phyloP scores from a whole-genome alignment of 768 basidiomycete genomes.

The Nidula microcarpa region DNA sequence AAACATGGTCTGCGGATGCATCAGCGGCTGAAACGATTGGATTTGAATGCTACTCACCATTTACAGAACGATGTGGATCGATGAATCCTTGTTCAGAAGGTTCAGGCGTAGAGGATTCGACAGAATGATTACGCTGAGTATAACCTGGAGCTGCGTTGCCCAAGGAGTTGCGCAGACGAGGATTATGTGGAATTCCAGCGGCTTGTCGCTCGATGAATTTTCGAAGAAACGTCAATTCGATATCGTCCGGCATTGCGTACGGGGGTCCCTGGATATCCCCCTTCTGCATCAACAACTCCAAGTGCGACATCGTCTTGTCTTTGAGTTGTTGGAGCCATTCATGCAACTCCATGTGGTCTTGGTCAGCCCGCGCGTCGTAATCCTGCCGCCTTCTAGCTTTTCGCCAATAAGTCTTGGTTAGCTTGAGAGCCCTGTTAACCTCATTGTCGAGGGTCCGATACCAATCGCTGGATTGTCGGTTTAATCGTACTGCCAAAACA shows the following conservation, averaged over 20 bases:
- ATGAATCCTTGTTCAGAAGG: slow-evolving; percentile 40
- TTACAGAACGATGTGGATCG: slow-evolving; percentile 25
- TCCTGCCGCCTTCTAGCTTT: slow-evolving; percentile 80
- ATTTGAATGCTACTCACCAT: slow-evolving; percentile 21
- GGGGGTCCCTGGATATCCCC: slow-evolving; percentile 84
- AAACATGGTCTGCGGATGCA: slow-evolving; percentile 23
- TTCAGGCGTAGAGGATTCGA: slow-evolving; percentile 46
- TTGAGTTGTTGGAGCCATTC: slow-evolving; percentile 87
- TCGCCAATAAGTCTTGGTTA: slow-evolving; percentile 85
- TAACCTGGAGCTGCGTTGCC: slow-evolving; percentile 26
- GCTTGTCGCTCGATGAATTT: slow-evolving; percentile 82
- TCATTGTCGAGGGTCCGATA: slow-evolving; percentile 75
- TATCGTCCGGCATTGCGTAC: slow-evolving; percentile 75
- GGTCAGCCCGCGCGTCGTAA: slow-evolving; percentile 81
- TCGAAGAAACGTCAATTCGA: slow-evolving; percentile 74
- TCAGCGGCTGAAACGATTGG: slow-evolving; percentile 1
- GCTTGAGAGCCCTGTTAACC: slow-evolving; percentile 76
- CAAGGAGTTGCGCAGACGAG: slow-evolving; percentile 62
- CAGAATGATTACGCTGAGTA: slow-evolving; percentile 39
- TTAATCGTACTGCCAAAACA: slow-evolving; percentile 71
- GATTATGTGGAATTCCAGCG: slow-evolving; percentile 75
- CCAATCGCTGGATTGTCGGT: slow-evolving; percentile 79
- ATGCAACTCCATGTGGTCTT: slow-evolving; percentile 86
- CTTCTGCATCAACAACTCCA: slow-evolving; percentile 84
- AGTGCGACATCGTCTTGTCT: slow-evolving; percentile 86